These are phyloP conservation scores for Fusarium pilosicola DNA, from an alignment of 2,329 filamentous ascomycete genomes.

Conservation along the genomic window DNA sequence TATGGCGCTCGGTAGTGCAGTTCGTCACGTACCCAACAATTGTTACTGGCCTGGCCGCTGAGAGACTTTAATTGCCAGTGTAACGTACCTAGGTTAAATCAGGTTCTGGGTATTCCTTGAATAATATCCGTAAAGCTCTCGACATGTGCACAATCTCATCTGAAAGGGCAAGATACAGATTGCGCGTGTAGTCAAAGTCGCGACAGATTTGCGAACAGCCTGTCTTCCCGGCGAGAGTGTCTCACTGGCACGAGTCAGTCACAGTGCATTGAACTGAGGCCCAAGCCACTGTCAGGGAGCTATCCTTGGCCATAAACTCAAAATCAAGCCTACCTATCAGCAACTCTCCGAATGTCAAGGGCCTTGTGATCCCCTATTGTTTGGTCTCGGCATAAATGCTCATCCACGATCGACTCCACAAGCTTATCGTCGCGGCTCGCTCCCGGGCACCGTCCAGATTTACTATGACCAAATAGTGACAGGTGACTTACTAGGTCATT, in stretches of 20 bases:
- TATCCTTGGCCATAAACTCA: neutral
- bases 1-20: neutral
- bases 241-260: neutral
- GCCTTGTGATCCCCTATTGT: fast-evolving
- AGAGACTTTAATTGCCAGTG: no score
- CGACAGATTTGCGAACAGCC: fast-evolving
- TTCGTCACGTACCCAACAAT: no score
- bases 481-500: fast-evolving
- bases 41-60: neutral
- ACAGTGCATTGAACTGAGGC: neutral
- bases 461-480: neutral
- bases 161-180: fast-evolving
- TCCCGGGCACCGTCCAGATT: neutral
- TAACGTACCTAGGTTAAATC: no score
- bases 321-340: neutral
- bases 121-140: fast-evolving
- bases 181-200: fast-evolving
- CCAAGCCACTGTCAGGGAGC: neutral
- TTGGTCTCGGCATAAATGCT: fast-evolving
- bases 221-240: neutral
- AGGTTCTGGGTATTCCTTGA: neutral
- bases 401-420: neutral
- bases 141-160: fast-evolving
- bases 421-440: neutral
- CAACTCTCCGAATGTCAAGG: neutral